A percentile compares a stretch with the other conserved stretches of the same genome.
These are phyloP conservation scores for Pseudocercospora macadamiae DNA, from an alignment of 2,329 filamentous ascomycete species.

Conservation along the genomic window DNA sequence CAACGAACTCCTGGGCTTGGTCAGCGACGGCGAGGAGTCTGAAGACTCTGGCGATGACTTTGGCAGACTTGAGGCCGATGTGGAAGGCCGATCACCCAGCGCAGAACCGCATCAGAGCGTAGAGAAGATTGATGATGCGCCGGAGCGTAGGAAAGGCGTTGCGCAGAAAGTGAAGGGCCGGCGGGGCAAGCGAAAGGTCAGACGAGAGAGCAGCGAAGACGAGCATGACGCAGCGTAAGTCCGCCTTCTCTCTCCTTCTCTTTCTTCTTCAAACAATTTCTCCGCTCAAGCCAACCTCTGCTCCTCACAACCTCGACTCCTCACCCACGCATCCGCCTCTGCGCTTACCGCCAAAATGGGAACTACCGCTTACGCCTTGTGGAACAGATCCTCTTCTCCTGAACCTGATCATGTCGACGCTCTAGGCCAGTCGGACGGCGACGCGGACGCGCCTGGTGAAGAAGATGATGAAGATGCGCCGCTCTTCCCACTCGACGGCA, in stretches of 20 bases:
- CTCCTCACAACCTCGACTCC: no score
- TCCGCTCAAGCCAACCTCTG: neutral
- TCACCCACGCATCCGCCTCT: constrained; percentile 14
- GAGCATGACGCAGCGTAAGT: constrained; percentile 78
- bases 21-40: constrained; percentile 60
- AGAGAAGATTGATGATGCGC: constrained; percentile 41
- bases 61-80: constrained; percentile 55
- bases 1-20: constrained; percentile 89
- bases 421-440: constrained; percentile 86
- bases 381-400: constrained; percentile 30
- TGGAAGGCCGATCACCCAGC: constrained; percentile 60
- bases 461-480: constrained; percentile 58
- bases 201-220: constrained; percentile 62
- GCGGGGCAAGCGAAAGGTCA: constrained; percentile 47
- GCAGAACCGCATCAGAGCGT: constrained; percentile 47
- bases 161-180: constrained; percentile 51
- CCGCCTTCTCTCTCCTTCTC: neutral
- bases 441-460: constrained; percentile 42
- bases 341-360: constrained; percentile 17
- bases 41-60: constrained; percentile 35
- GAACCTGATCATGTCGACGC: constrained; percentile 75
- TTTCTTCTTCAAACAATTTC: no score
- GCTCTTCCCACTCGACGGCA: constrained; percentile 83
- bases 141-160: constrained; percentile 44
- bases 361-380: constrained; percentile 7